Evolutionary conservation across 345 rosid genomes (phyloP), one percentile per base, ranked within the genome.

Genomic region (Hibiscus syriacus): DNA sequence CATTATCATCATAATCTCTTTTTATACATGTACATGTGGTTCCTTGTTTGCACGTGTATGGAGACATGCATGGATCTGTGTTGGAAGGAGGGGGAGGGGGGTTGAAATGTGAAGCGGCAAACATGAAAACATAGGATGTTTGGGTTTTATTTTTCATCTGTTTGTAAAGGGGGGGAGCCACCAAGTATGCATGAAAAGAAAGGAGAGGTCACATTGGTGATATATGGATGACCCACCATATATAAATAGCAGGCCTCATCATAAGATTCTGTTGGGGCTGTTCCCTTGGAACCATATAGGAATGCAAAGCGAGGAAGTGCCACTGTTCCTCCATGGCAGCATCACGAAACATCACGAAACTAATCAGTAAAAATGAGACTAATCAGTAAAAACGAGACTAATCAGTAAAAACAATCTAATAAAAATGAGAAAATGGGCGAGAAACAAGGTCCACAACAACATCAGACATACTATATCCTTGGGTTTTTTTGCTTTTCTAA

Each of bases 231-330:
- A 45, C 78, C 85, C 81, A 70, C 83, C 64, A 55, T 59, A 55
- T 59, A 79, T 77, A 72, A 77, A 70, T 52, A 59, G 76, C 60
- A 75, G 82, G 83, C 80, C 83, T 75, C 77, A 67, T 72, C 82
- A 55, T 77, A 77, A 83, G 89, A 84, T 81, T 81, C 86, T 78
- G 89, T 84, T 80, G 84, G 81, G 80, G 79, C 64, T 84, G 89
- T 81, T 78, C 88, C 87, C 85, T 80, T 80, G 84, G 79, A 80
- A 60, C 76, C 84, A 80, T 62, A 57, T 32, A 76, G 36, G 68
- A 66, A 66, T 55, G 64, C 5, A 53, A 50, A 69, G 29, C 41
- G 61, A 26, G 34, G 25, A 38, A 32, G 65, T 43, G 67, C 19
- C 41, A 32, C 74, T 67, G 65, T 32, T 46, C 20, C 57, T 66